Evolutionary conservation across 805 yeast genomes (phyloP).

Genomic region (Suhomyces pyralidae): DNA sequence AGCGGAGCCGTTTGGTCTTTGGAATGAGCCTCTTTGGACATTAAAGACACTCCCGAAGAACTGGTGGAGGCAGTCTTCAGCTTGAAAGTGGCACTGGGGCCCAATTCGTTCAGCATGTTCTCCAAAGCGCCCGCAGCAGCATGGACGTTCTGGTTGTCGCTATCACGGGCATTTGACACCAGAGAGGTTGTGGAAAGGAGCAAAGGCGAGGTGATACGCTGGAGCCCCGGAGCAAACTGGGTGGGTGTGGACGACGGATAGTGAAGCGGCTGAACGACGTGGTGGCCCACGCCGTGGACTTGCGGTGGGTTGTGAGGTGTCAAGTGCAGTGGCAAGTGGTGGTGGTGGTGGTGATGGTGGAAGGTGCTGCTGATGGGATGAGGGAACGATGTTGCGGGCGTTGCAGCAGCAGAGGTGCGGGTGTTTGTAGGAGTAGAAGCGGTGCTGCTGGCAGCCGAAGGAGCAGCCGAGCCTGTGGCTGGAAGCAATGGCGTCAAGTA

Average conservation of each 20-base stretch:
- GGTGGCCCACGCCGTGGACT: slow-evolving; percentile 16
- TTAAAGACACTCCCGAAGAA: slow-evolving; percentile 27
- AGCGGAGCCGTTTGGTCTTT: slow-evolving; percentile 7
- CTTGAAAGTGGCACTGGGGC: slow-evolving; percentile 43
- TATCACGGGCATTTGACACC: slow-evolving; percentile 37
- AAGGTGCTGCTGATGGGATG: slow-evolving; percentile 9
- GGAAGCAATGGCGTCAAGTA: slow-evolving; percentile 29
- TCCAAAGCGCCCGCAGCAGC: slow-evolving; percentile 44
- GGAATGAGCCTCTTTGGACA: slow-evolving; percentile 10
- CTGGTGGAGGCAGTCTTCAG: slow-evolving; percentile 13
- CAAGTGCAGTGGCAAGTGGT: slow-evolving; percentile 11
- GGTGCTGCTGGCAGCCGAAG: slow-evolving; percentile 9
- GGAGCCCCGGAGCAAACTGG: slow-evolving; percentile 63
- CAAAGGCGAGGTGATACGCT: slow-evolving; percentile 63
- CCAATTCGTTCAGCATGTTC: slow-evolving; percentile 42
- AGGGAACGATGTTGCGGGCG: slow-evolving; percentile 6
- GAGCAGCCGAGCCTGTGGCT: slow-evolving; percentile 13
- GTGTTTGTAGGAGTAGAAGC: slow-evolving; percentile 1
- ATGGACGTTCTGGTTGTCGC: slow-evolving; percentile 9
- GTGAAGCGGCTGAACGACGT: slow-evolving; percentile 52
- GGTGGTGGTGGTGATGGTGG: slow-evolving; percentile 12
- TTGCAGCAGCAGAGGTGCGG: slow-evolving; percentile 2
- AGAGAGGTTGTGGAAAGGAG: slow-evolving; percentile 51
- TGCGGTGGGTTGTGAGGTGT: slow-evolving; percentile 13
- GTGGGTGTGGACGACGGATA: slow-evolving; percentile 70